Base-by-base conservation (phyloP, 2,329 filamentous ascomycete species). In the Xylaria hypoxylon region DNA sequence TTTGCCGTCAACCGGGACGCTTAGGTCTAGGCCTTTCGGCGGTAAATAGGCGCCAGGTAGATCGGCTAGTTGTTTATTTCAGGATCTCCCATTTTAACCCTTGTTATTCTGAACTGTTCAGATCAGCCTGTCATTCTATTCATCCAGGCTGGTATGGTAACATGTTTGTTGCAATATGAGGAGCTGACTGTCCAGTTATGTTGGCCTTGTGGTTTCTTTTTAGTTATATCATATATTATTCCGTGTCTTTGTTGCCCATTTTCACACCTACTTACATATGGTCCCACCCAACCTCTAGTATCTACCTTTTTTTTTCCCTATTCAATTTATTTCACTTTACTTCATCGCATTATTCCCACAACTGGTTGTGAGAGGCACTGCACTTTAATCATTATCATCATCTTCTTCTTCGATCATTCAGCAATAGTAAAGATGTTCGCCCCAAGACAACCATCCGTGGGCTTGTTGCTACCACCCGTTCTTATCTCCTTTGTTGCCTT, bases 401-500 rank as follows among this genome's bases (percentile, higher is more conserved):
- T 40, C 28, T 33, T 11, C 5, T 24, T 33, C 15, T 31, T 67
- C 22, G 11, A 59, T 67, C 53, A 45, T 47, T 59, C 40, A 31
- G 38, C 17, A 13, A 15, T 45, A 38, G 6, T 35, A 10, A 66
- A 62, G 5, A 70, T 66, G 65, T 22, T 13, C 22, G 10, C 42
- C 42, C 52, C 70, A 40, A 68, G 66, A 58, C 67, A 64, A 22
- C 50, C 69, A 24, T 56, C 57, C 13, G 64, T 71, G 47, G 68
- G 55, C 55, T 53, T 74, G 15, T 68, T 75, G 57, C 52, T 77
- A 15, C 65, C 80, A 28, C 76, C 79, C 11, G 68, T 77, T n/a
- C 59, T 79, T 19, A 68, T 80, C 24, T 76, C 79, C 4, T 68
- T 79, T 6, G 73, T 73, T 24, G 77, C 74, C 59, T 80, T 81